phyloP scores from a whole-genome alignment of 805 yeast genomes.

The Kodamaea neixiangensis region DNA sequence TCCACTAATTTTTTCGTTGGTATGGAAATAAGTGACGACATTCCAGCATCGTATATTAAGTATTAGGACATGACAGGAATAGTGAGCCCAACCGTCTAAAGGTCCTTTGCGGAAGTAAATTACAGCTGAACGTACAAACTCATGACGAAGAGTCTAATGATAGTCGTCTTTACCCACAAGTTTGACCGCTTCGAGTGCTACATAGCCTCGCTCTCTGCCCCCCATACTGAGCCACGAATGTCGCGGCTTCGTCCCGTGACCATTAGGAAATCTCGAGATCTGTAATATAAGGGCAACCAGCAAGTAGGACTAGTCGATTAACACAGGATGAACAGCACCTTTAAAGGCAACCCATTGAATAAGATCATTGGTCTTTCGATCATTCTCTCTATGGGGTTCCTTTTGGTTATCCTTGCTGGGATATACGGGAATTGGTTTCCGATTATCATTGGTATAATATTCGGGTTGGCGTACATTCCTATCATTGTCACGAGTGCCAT shows the following conservation, averaged over 20 bases:
- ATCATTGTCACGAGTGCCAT: constrained; percentile 35
- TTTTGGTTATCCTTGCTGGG: constrained; percentile 83
- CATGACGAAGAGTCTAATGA: too few relatives aligned
- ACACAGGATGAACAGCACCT: constrained; percentile 4
- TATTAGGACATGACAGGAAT: too few relatives aligned
- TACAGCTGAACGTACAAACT: too few relatives aligned
- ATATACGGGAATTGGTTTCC: constrained; percentile 92
- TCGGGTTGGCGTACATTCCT: constrained; percentile 44
- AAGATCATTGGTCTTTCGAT: constrained; percentile 75
- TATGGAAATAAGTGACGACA: too few relatives aligned
- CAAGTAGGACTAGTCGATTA: neutral
- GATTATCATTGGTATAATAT: constrained; percentile 56
- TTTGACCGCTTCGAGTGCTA: neutral
- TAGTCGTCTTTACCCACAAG: too few relatives aligned
- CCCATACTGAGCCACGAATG: neutral
- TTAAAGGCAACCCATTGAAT: constrained; percentile 57
- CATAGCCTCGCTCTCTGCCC: neutral
- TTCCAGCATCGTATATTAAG: too few relatives aligned
- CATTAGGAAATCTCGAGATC: neutral
- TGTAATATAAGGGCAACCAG: neutral
- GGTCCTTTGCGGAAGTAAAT: too few relatives aligned
- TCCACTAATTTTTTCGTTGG: neutral
- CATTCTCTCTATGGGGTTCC: constrained; percentile 85
- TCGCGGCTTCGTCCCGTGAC: neutral
- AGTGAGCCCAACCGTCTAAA: too few relatives aligned